A percentile compares a stretch with the other conserved stretches of the same genome.
phyloP scores from a whole-genome alignment of 164 flowering plant genomes.

The Stephania japonica region DNA sequence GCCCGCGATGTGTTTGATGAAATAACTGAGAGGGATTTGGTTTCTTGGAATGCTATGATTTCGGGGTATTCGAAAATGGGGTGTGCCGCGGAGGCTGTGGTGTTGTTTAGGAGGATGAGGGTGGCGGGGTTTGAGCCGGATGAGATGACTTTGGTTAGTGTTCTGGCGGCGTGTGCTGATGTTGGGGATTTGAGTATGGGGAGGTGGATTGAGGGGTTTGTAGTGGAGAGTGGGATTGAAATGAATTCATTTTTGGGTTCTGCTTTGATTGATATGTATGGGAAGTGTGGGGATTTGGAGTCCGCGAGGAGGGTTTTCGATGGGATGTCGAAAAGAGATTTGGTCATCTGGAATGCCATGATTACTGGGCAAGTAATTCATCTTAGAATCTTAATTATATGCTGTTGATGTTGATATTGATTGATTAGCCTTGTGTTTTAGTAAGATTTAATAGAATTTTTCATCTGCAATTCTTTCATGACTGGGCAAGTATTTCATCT shows the following conservation, averaged over 20 bases:
- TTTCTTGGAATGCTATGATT: conserved; percentile 10
- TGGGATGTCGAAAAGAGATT: background rate
- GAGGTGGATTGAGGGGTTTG: conserved; percentile 6
- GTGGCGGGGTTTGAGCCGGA: conserved; percentile 7
- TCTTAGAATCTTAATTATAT: background rate
- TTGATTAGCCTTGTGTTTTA: background rate
- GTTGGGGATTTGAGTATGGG: conserved; percentile 3
- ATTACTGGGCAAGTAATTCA: conserved; percentile 7
- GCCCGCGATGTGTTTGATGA: conserved; percentile 7
- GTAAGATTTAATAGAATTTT: background rate
- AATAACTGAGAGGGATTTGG: background rate
- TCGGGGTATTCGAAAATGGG: conserved; percentile 7
- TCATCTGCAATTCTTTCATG: conserved; percentile 6
- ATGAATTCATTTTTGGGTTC: conserved; percentile 8
- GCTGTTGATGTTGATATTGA: background rate
- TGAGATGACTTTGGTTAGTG: conserved; percentile 14
- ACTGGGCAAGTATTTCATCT: conserved; percentile 1
- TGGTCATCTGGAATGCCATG: conserved; percentile 11
- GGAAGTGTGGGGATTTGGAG: conserved; percentile 9
- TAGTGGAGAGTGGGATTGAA: background rate
- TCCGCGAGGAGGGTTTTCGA: conserved; percentile 6
- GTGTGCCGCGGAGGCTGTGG: conserved; percentile 1
- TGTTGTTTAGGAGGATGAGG: conserved; percentile 12
- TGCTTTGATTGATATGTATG: conserved; percentile 9
- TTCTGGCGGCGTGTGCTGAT: conserved; percentile 8